Evolutionary conservation across 805 yeast species (phyloP), one percentile per base, ranked within the genome.

Genomic region (Metschnikowia drakensbergensis): DNA sequence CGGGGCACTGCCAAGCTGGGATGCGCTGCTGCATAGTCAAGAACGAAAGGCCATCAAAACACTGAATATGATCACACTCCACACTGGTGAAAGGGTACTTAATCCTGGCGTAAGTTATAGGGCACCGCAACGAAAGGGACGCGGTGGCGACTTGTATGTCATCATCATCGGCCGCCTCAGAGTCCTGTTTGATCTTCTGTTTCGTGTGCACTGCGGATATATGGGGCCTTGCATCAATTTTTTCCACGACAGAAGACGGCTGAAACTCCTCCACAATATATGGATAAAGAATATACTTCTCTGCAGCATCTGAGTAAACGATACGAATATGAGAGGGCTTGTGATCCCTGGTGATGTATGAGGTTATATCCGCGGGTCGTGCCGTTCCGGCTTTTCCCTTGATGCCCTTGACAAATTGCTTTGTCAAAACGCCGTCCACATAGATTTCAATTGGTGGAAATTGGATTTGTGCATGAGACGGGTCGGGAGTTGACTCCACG

Each of bases 1-100:
- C 75, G 0, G 97, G 97, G 61, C 99, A 94, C 45, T 69, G 69
- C 97, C 97, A 92, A 0, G 87, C 80, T 0, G 96, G 86, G 0
- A 86, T 80, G 61, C 86, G 92, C 47, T 74, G 73, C 63, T 92
- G 98, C 38, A 90, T 74, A 58, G 81, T 79, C 7, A 94, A 57
- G 60, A 79, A 94, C 38, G 87, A 80, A 32, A 75, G 64, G 0
- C 88, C 91, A 66, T 94, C 99, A 63, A 91, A 88, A 62, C 98
- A 91, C 58, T 87, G 92, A 11, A 89, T 68, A 66, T 94, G 99
- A 32, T 76, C 69, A 67, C 99, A 94, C 41, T 66, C 71, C 1
- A 75, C 67, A 1, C 96, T 81, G 54, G 88, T 79, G 1, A 82
- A 80, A 0, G 99, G 98, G 45, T 76, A 65, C 47, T 72, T 69